phyloP scores from a whole-genome alignment of 108 stramenopile species.

The Fistulifera solaris region DNA sequence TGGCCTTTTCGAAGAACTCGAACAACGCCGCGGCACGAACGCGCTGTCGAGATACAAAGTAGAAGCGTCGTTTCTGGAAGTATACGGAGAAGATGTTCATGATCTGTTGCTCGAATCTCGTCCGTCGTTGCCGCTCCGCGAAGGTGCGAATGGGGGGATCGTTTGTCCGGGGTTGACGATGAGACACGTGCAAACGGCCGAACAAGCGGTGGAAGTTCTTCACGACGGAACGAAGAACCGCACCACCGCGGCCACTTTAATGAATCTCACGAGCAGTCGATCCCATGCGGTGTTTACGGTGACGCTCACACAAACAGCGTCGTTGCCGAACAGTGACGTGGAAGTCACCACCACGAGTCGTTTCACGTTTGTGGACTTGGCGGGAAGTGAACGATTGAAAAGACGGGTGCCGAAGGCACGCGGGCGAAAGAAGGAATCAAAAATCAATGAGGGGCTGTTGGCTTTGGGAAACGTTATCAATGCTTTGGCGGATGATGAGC shows the following conservation, averaged over 20 bases:
- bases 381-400: conserved; percentile 91
- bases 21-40: conserved; percentile 27
- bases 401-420: conserved; percentile 88
- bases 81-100: conserved; percentile 89
- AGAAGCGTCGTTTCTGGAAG: conserved; percentile 85
- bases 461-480: conserved; percentile 98
- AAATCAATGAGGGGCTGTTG: conserved; percentile 93
- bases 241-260: conserved; percentile 86
- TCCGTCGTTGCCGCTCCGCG: conserved; percentile 64
- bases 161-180: conserved; percentile 52
- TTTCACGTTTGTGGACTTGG: conserved; percentile 86
- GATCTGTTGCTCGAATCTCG: conserved; percentile 70
- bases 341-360: conserved; percentile 60
- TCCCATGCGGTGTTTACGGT: conserved; percentile 80
- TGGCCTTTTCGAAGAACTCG: conserved; percentile 60
- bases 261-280: conserved; percentile 81
- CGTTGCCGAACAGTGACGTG: conserved; percentile 16
- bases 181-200: conserved; percentile 27
- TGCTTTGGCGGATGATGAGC: conserved; percentile 89
- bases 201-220: conserved; percentile 57
- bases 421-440: conserved; percentile 85
- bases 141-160: conserved; percentile 62
- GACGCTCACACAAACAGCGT: conserved; percentile 40
- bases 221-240: conserved; percentile 84
- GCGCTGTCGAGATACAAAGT: conserved; percentile 41